phyloP scores from a whole-genome alignment of 768 basidiomycete genomes.

The Tephrocybe sp. region DNA sequence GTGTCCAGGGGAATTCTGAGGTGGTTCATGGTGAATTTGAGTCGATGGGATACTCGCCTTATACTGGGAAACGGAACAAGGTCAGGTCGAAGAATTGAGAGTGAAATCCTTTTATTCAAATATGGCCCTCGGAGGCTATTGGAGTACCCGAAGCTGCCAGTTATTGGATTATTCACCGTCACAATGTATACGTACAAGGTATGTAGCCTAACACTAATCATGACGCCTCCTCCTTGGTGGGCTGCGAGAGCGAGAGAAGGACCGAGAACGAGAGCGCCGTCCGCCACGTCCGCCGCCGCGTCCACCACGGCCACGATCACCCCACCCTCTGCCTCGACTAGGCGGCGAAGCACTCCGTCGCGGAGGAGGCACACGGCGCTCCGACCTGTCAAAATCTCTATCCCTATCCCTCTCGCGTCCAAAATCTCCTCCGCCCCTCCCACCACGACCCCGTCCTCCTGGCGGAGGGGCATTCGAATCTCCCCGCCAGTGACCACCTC shows the following conservation, averaged over 20 bases:
- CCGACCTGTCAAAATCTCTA: constrained; percentile 30
- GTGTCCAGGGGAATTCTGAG: no score
- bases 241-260: constrained; percentile 39
- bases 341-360: constrained; percentile 48
- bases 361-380: constrained; percentile 52
- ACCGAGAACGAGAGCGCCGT: constrained; percentile 36
- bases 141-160: no score
- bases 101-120: no score
- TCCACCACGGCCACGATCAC: constrained; percentile 33
- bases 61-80: no score
- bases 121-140: no score
- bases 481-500: constrained; percentile 77
- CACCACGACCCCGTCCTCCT: constrained; percentile 46
- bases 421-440: constrained; percentile 35
- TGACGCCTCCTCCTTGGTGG: constrained; percentile 43
- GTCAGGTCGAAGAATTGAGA: no score
- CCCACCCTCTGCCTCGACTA: constrained; percentile 29
- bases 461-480: constrained; percentile 43
- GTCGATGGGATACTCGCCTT: no score
- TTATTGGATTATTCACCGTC: no score
- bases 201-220: constrained; percentile 18
- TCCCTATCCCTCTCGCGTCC: constrained; percentile 32
- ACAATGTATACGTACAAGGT: neutral
- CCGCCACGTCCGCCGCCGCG: constrained; percentile 32
- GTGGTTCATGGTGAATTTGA: no score